A percentile compares a stretch with the other conserved stretches of the same genome.
phyloP scores from a whole-genome alignment of 305 asterid species.

The Fraxinus baroniana region DNA sequence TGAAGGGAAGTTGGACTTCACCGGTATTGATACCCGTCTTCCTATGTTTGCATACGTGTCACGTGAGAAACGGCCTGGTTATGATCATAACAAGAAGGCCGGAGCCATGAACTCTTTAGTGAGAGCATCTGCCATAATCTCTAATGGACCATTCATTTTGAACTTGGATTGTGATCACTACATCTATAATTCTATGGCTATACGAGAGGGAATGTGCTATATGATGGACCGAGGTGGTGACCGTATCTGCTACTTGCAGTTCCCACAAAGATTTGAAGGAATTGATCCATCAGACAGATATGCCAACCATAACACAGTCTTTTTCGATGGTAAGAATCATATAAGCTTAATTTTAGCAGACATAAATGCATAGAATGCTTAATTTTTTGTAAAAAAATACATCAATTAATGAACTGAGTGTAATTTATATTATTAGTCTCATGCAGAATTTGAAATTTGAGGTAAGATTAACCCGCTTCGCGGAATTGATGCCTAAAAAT shows the following conservation, averaged over 20 bases:
- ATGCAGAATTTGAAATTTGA: neutral
- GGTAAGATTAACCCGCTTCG: neutral
- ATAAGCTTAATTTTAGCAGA: neutral
- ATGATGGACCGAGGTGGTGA: slow-evolving; percentile 99
- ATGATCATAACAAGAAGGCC: slow-evolving; percentile 94
- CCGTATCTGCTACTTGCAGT: slow-evolving; percentile 87
- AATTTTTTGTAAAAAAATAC: no score
- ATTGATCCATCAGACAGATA: slow-evolving; percentile 97
- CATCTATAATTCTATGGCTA: slow-evolving; percentile 70
- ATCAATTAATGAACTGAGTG: neutral
- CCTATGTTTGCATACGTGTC: slow-evolving; percentile 96
- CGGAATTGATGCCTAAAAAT: neutral
- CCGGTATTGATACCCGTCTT: slow-evolving; percentile 72
- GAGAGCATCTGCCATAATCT: slow-evolving; percentile 90
- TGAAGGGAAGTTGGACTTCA: slow-evolving; percentile 66
- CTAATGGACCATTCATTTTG: slow-evolving; percentile 89
- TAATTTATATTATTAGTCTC: neutral
- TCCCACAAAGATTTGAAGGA: slow-evolving; percentile 97
- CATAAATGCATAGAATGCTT: neutral
- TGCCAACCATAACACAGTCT: slow-evolving; percentile 94
- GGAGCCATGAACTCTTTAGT: slow-evolving; percentile 97
- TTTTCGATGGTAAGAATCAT: slow-evolving; percentile 71
- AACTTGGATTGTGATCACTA: slow-evolving; percentile 97
- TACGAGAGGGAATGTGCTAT: slow-evolving; percentile 90
- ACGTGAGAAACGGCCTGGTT: slow-evolving; percentile 83